Evolutionary conservation across 345 rosid species (phyloP).

Genomic region (Corchorus capsularis): DNA sequence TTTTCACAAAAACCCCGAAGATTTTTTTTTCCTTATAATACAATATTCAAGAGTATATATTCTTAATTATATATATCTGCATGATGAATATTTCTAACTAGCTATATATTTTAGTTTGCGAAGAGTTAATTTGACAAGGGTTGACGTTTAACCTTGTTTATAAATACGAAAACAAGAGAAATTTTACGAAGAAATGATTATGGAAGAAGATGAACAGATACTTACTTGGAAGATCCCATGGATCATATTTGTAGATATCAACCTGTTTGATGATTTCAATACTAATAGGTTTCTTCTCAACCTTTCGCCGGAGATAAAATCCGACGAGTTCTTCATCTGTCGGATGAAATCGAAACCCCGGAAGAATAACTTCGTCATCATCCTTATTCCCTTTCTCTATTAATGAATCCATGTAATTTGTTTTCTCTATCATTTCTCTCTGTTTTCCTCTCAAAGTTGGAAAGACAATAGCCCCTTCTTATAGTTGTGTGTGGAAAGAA

Average conservation of each 20-base stretch:
- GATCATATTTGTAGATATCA: slow-evolving; percentile 50
- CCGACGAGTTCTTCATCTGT: slow-evolving; percentile 53
- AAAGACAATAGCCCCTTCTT: not conserved
- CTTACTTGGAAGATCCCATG: slow-evolving; percentile 62
- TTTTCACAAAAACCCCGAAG: too few relatives aligned
- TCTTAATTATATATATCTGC: not conserved
- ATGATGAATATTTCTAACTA: too few relatives aligned
- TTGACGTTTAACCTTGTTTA: not conserved
- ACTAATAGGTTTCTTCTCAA: slow-evolving; percentile 34
- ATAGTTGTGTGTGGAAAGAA: not conserved
- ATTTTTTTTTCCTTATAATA: too few relatives aligned
- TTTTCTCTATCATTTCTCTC: not conserved
- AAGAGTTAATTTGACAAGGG: not conserved
- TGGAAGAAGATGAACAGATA: not conserved
- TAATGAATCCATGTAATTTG: not conserved
- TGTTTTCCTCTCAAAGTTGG: not conserved
- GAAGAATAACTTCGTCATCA: slow-evolving; percentile 34
- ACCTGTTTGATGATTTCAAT: slow-evolving; percentile 46
- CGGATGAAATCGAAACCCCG: slow-evolving; percentile 53
- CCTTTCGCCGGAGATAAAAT: slow-evolving; percentile 46
- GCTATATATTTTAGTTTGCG: not conserved
- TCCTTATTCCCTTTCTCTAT: not conserved
- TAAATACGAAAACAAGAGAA: not conserved
- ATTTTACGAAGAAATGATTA: too few relatives aligned
- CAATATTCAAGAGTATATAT: too few relatives aligned